Base-by-base conservation (phyloP, 2,329 filamentous ascomycete genomes). In the Aspergillus spinulosporus region DNA sequence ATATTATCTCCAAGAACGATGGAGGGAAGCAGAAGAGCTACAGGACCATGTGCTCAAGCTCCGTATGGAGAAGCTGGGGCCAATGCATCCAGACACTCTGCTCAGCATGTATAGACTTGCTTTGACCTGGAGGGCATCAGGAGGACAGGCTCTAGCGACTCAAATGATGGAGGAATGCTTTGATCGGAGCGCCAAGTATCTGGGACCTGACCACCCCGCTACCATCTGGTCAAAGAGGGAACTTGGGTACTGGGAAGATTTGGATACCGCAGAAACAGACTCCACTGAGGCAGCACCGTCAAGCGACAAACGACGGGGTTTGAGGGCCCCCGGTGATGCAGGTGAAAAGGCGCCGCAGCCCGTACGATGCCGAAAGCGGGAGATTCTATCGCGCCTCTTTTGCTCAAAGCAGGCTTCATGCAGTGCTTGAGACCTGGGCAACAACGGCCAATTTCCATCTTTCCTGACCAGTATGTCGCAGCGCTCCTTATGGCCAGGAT, bases 1-100 rank as follows among this genome's bases (percentile, higher is more conserved):
- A 8, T 39, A 52, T 31, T 12, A 4, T 21, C 28, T 46, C 5
- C 56, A 59, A 49, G 62, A 57, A 6, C 57, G 50, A 7, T 62
- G 61, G 44, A 43, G 49, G 44, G 61, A 67, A 42, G 64, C 66
- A n/a, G 60, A 66, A 21, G 8, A 12, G 0, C 15, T 44, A 11
- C 14, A n/a, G 5, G 2, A 29, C 2, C 26, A 12, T 3, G 6
- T 28, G 3, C 12, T 45, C 5, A 1, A 29, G 2, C 5, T 14
- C 9, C 9, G 5, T 0, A 32, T 3, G 1, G 4, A n/a, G 12
- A 45, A 2, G 2, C 0, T 45, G 4, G 43, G 43, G 31, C 26
- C 43, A 3, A n/a, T 4, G 0, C 28, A 45, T n/a, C 43, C 1
- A 6, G 43, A 32, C 0, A 45, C 43, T 7, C 1, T 45, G 1